Evolutionary conservation across 2,329 filamentous ascomycete genomes (phyloP), one percentile per base, ranked within the genome.

Genomic region (Ceratocystis huliohia): DNA sequence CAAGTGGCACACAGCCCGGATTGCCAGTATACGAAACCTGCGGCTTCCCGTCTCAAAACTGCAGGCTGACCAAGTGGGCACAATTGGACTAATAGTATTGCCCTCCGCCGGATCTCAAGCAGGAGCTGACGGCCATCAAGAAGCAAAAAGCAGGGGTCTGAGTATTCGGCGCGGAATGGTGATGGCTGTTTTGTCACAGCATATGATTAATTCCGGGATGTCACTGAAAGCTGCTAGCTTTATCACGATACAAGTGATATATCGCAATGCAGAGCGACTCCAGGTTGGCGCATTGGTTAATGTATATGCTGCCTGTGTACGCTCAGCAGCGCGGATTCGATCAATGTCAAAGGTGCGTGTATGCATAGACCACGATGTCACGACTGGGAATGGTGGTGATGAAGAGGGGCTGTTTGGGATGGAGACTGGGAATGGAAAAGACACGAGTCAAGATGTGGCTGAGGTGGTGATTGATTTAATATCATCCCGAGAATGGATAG

Each of bases 21-120:
- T 97, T 65, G 86, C 89, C 57, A 97, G 92, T 71, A 86, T 96
- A 56, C 87, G 93, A 25, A 96, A 96, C 71, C 79, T 99, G 7
- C 85, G 93, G 4, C 79, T 96, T 2, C 90, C 93, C 0, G 91
- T 96, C 0, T 84, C 85, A 61, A 84, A 82, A 0, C 80, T 97
- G 6, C 81, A 86, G 63, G 81, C 86, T 17, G 91, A 90, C 8
- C 93, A 99, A 75, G 91, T 93, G 5, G 94, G 93, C 0, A 96
- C 92, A 0, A 82, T 99, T 65, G 93, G 92, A 0, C 79, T 97
- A 63, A 81, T 88, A 2, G 81, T 88, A n/a, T 78, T 82, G 41
- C 71, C 75, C 1, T 69, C 73, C 17, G 74, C 76, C 28, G 74
- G 74, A n/a, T 61, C 70, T 3, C n/a, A 37, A 70, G 7, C 70